Conservation (phyloP, 495 filamentous ascomycete species). For the Aspergillus nidulans region DNA sequence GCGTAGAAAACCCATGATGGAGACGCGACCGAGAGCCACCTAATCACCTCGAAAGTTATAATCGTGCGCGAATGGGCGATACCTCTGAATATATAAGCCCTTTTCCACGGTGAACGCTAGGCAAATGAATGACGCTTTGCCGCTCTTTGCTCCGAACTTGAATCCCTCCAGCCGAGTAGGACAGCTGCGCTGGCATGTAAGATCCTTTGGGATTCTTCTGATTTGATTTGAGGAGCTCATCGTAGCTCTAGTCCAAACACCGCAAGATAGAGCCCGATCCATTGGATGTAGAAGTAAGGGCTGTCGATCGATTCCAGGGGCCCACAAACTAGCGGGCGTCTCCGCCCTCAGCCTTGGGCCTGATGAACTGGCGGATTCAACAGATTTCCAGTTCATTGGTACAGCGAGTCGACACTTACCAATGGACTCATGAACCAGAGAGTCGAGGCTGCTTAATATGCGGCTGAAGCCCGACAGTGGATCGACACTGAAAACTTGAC, state of each 20-base stretch:
- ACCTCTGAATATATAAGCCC: neutral
- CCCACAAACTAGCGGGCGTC: neutral
- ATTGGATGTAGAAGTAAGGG: neutral
- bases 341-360: neutral
- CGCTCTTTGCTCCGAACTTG: neutral
- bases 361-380: no score
- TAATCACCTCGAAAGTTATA: neutral
- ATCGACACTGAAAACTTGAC: neutral
- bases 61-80: neutral
- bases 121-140: neutral
- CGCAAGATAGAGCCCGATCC: neutral
- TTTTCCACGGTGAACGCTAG: neutral
- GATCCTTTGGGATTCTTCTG: neutral
- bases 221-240: no score
- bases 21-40: neutral
- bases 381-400: neutral
- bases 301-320: neutral
- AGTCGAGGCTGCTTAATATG: neutral
- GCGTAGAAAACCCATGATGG: constrained; percentile 5
- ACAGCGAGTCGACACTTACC: neutral
- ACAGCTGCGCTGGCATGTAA: neutral
- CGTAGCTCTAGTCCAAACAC: neutral
- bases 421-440: neutral
- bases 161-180: neutral
- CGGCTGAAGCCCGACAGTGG: neutral